Evolutionary conservation across 140 eudicot species (phyloP).

Genomic region (Ambrosia hybrid): DNA sequence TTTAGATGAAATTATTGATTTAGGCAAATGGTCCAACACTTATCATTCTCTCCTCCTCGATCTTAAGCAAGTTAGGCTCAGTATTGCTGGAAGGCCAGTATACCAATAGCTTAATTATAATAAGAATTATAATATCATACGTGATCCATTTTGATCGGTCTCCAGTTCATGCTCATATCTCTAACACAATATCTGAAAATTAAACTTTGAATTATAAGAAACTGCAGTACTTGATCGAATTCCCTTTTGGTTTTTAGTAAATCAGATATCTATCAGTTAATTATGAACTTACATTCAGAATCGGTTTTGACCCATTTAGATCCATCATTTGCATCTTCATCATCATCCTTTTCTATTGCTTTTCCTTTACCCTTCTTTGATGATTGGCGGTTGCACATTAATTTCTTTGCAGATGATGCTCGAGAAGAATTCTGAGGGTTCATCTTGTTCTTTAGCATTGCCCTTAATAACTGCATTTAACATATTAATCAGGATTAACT

Average conservation of each 20-base stretch:
- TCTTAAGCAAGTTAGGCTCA: constrained; percentile 8
- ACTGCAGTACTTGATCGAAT: not conserved
- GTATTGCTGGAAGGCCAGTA: constrained; percentile 9
- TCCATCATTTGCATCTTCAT: constrained; percentile 40
- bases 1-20: constrained; percentile 13
- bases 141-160: constrained; percentile 7
- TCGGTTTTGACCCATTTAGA: constrained; percentile 95
- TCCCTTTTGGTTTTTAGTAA: not conserved
- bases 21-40: constrained; percentile 1
- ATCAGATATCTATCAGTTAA: not conserved
- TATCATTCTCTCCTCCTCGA: constrained; percentile 5
- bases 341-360: too few relatives aligned
- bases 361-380: too few relatives aligned
- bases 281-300: constrained; percentile 73
- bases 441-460: too few relatives aligned
- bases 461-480: not conserved
- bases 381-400: too few relatives aligned
- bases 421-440: too few relatives aligned
- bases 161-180: constrained; percentile 50
- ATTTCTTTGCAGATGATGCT: too few relatives aligned
- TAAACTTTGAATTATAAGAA: constrained; percentile 13
- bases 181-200: constrained; percentile 84
- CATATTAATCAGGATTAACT: not conserved
- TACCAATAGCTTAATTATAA: constrained; percentile 7
- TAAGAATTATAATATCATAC: not conserved